Evolutionary conservation across 2,329 filamentous ascomycete species (phyloP).

Genomic region (Trichoderma guizhouense): DNA sequence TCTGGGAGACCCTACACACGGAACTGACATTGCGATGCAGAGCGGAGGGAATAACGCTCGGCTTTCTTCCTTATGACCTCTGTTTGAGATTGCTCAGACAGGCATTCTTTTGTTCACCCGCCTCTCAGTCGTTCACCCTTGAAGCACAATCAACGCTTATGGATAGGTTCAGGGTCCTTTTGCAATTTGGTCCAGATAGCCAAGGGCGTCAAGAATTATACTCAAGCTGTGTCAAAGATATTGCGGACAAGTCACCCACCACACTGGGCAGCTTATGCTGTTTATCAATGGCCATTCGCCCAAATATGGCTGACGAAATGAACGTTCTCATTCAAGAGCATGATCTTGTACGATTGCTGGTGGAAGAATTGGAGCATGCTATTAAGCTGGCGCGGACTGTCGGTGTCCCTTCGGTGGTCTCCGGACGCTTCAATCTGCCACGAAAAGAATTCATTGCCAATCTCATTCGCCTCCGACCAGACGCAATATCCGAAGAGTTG

Average conservation of each 20-base stretch:
- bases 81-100: slow-evolving; percentile 69
- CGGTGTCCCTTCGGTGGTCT: slow-evolving; percentile 44
- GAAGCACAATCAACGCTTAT: slow-evolving; percentile 63
- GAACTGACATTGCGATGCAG: slow-evolving; percentile 44
- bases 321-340: slow-evolving; percentile 57
- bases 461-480: slow-evolving; percentile 60
- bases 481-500: slow-evolving; percentile 59
- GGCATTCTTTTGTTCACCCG: slow-evolving; percentile 55
- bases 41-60: slow-evolving; percentile 33
- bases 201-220: slow-evolving; percentile 62
- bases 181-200: slow-evolving; percentile 50
- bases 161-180: slow-evolving; percentile 58
- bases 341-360: slow-evolving; percentile 57
- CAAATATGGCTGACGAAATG: slow-evolving; percentile 49
- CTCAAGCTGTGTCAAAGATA: slow-evolving; percentile 63
- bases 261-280: slow-evolving; percentile 72
- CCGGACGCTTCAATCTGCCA: slow-evolving; percentile 46
- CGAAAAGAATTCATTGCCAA: slow-evolving; percentile 56
- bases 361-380: slow-evolving; percentile 62
- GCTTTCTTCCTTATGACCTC: slow-evolving; percentile 47
- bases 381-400: slow-evolving; percentile 32
- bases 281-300: slow-evolving; percentile 49
- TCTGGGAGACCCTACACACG: slow-evolving; percentile 57
- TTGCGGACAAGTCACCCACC: slow-evolving; percentile 58
- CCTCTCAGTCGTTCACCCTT: slow-evolving; percentile 54